Percentiles rank a stretch among this genome's conserved stretches.
phyloP scores from a whole-genome alignment of 2,329 filamentous ascomycete species.

The Claviceps digitariae region DNA sequence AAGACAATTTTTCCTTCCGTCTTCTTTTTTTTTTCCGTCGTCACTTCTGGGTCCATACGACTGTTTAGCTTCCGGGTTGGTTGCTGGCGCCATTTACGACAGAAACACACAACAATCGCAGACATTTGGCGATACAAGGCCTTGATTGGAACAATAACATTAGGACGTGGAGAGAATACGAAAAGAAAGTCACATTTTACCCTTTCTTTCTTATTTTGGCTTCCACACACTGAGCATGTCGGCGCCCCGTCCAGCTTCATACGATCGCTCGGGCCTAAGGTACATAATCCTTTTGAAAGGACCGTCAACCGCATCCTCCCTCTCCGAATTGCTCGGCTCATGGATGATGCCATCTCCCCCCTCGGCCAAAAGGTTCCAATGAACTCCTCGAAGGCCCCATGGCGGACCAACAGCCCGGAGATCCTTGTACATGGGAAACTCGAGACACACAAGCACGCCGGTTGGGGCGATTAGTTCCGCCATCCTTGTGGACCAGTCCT shows the following conservation, averaged over 20 bases:
- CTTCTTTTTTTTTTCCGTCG: no score
- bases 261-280: not conserved
- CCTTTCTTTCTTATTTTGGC: not conserved
- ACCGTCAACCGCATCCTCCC: not conserved
- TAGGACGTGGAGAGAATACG: not conserved
- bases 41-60: no score
- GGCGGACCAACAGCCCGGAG: not conserved
- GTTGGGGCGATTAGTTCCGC: not conserved
- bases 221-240: not conserved
- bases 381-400: conserved; percentile 3
- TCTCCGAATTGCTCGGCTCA: not conserved
- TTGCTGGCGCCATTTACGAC: no score
- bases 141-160: not conserved
- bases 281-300: not conserved
- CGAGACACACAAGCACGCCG: not conserved
- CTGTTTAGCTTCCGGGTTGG: no score
- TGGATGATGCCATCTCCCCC: conserved; percentile 3
- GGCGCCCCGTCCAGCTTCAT: not conserved
- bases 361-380: conserved; percentile 4
- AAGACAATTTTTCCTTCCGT: no score
- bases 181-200: not conserved
- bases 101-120: no score
- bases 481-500: not conserved
- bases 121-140: not conserved
- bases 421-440: not conserved